Evolutionary conservation across 208 protist genomes (phyloP), one percentile per base, ranked within the genome.

Genomic region (Leishmania arabica): DNA sequence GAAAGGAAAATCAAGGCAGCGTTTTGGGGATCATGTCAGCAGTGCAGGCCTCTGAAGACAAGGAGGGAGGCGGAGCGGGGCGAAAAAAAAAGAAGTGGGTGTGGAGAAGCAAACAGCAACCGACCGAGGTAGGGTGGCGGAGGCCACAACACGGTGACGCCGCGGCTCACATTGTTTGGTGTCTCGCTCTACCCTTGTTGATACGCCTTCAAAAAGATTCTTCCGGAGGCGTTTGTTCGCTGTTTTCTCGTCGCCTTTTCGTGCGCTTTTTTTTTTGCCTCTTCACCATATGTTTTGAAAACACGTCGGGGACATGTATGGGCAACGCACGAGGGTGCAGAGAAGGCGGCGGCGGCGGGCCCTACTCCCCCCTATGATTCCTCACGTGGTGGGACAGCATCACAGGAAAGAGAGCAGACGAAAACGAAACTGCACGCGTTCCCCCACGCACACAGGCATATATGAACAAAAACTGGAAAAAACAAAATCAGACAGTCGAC

Each of bases 1-100:
- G 58, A 66, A 86, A 83, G 64, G 3, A 69, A 42, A 42, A 2
- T 24, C 56, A 62, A 62, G 27, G 56, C 24, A 62, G 24, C 56
- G 56, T 62, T 31, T 62, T 31, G 19, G 8, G 56, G 24, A 31
- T 3, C 24, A n/a, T 62, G 5, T 8, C 56, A 62, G 24, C 21
- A 13, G 24, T 62, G 24, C 24, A 62, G 24, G 51, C 17, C 15
- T 54, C 51, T 21, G 31, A n/a, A 34, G 27, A 66, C 21, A 66
- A 15, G 11, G 17, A 45, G 34, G 34, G 37, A 74, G 47, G 47
- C 2, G n/a, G 13, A 74, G 51, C 13, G 15, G 11, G 31, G 4
- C 40, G 17, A 76, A 40, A 47, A 60, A 73, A 65, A 58, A 13
- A 3, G 56, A 42, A 42, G 1, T 4, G 40, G 40, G 17, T 62